Conservation (phyloP, 306 rosid species). For the Glycyrrhiza uralensis region DNA sequence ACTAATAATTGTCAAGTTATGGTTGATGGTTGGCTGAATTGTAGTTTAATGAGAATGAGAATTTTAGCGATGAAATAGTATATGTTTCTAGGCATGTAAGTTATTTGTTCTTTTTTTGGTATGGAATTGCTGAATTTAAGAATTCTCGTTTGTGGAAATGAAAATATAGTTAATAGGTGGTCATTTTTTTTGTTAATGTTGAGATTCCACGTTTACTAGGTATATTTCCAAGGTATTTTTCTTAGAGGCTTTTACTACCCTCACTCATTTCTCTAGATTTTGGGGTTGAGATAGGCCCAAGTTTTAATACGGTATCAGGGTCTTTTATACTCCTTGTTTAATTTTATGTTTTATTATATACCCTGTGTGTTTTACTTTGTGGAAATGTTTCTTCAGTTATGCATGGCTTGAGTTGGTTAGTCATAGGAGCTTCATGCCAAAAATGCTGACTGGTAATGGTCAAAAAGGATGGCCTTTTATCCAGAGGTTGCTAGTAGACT, state of each 20-base stretch:
- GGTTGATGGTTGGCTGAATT: background rate
- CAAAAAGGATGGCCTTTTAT: conserved; percentile 92
- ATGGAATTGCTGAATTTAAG: background rate
- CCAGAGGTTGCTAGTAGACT: conserved; percentile 84
- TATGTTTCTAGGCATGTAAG: conserved; percentile 11
- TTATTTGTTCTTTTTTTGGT: background rate
- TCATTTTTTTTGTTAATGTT: background rate
- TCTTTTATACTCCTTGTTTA: background rate
- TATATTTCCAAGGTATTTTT: background rate
- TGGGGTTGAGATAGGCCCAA: background rate
- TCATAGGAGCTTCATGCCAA: conserved; percentile 94
- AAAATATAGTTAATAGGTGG: background rate
- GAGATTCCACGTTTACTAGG: background rate
- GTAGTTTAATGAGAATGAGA: background rate
- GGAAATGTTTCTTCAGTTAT: conserved; percentile 61
- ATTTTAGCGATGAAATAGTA: background rate
- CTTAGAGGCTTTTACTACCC: background rate
- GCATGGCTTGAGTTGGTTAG: conserved; percentile 99
- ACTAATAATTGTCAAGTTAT: background rate
- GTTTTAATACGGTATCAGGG: too few relatives aligned
- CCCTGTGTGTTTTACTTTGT: background rate
- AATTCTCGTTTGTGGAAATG: conserved; percentile 7
- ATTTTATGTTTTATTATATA: background rate
- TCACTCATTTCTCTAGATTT: background rate
- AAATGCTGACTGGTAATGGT: conserved; percentile 85